Evolutionary conservation across 2,329 filamentous ascomycete species (phyloP).

Genomic region (Penicillium sp.): DNA sequence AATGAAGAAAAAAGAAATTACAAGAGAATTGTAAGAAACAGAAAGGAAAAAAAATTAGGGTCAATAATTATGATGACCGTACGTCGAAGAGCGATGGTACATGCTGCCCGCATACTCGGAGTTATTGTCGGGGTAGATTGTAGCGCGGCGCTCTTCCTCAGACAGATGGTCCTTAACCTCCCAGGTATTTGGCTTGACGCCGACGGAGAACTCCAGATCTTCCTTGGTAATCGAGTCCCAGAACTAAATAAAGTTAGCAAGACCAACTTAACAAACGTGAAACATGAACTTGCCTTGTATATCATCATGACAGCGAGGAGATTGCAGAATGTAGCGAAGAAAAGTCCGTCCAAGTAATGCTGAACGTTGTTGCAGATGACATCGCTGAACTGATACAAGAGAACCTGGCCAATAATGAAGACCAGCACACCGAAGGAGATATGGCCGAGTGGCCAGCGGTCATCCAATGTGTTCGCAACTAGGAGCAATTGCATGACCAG

Average conservation of each 20-base stretch:
- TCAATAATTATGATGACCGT: conserved; percentile 40
- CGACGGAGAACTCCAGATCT: conserved; percentile 96
- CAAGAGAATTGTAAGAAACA: neutral
- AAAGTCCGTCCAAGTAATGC: conserved; percentile 91
- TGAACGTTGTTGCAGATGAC: conserved; percentile 78
- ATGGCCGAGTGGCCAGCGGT: conserved; percentile 92
- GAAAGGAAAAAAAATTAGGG: neutral
- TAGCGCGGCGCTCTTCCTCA: conserved; percentile 73
- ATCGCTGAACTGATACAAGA: conserved; percentile 85
- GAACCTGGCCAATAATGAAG: conserved; percentile 86
- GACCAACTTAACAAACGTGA: neutral
- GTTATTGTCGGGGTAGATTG: conserved; percentile 63
- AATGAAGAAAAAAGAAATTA: neutral
- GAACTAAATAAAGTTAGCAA: conserved; percentile 61
- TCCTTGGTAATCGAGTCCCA: conserved; percentile 99
- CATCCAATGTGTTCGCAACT: conserved; percentile 84
- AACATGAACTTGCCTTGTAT: conserved; percentile 70
- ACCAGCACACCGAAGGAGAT: conserved; percentile 88
- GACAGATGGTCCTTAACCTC: conserved; percentile 89
- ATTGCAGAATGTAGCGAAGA: conserved; percentile 93
- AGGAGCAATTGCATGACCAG: conserved; percentile 83
- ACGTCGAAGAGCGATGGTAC: conserved; percentile 41
- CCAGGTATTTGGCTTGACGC: conserved; percentile 94
- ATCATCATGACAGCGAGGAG: conserved; percentile 98
- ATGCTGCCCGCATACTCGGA: conserved; percentile 48